Evolutionary conservation across 345 rosid species (phyloP).

Genomic region (Aethionema arabicum): DNA sequence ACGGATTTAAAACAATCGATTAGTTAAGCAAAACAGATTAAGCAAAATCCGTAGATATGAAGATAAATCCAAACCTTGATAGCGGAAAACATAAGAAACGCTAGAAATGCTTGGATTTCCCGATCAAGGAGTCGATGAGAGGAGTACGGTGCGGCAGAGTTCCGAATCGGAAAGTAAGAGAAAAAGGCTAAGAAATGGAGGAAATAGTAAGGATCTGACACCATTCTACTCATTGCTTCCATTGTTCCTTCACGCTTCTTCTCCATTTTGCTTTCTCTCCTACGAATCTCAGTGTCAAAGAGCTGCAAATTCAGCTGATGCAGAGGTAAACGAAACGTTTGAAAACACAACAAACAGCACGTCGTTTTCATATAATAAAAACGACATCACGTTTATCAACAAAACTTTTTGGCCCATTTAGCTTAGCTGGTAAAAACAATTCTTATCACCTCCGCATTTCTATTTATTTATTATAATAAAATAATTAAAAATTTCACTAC

Average conservation of each 20-base stretch:
- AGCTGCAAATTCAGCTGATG: constrained; percentile 5
- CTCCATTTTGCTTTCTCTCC: constrained; percentile 31
- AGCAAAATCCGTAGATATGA: background rate
- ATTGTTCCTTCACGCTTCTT: constrained; percentile 34
- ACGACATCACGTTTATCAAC: constrained; percentile 22
- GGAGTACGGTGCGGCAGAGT: constrained; percentile 51
- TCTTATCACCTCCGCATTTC: too few species aligned
- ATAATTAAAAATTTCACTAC: too few species aligned
- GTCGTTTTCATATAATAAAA: constrained; percentile 22
- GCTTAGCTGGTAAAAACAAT: too few species aligned
- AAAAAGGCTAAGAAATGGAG: constrained; percentile 72
- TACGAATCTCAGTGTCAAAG: constrained; percentile 2
- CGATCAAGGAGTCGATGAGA: constrained; percentile 39
- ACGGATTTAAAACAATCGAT: constrained; percentile 21
- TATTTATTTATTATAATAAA: too few species aligned
- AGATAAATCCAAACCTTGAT: constrained; percentile 47
- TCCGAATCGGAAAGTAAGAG: constrained; percentile 68
- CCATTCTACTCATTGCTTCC: constrained; percentile 48
- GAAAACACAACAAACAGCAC: constrained; percentile 12
- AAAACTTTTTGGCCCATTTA: background rate
- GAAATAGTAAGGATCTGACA: constrained; percentile 70
- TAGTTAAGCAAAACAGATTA: background rate
- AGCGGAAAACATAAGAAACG: constrained; percentile 50
- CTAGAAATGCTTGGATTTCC: constrained; percentile 86
- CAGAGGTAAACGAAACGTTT: background rate